Evolutionary conservation across 257 asterid species (phyloP), one percentile per base, ranked within the genome.

Genomic region (Leptodermis oblonga): DNA sequence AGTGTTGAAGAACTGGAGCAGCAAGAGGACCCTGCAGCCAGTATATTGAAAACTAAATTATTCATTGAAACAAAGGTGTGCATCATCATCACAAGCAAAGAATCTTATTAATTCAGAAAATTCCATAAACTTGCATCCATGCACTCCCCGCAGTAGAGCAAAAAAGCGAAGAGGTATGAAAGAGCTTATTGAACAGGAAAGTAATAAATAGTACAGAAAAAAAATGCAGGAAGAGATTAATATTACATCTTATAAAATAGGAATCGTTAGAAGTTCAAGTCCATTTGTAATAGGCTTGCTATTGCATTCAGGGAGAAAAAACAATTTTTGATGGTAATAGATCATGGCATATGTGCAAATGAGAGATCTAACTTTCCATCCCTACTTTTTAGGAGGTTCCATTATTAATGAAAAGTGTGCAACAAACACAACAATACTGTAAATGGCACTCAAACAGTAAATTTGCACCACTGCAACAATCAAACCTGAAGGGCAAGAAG

Each of bases 401-500:
- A 54, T 20, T 55, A 26, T 23, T 10, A 15, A 7, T 28, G 43
- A 18, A 31, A 43, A 26, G 20, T 45, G 43, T 4, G 17, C 53
- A 18, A 41, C 13, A 11, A 66, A 30, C 46, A 61, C 41, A 28
- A 46, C 34, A n/a, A 30, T 10, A 25, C 14, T 3, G 2, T 46
- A 48, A 28, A 45, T 15, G 45, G 25, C 58, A 30, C 45, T 31
- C 15, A 33, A 36, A 25, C 7, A 67, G 34, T 48, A 2, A 11
- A 67, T 30, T 26, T 13, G 62, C 55, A 65, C 26, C 52, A 59
- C 26, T 33, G 73, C 6, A 7, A 51, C 62, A 59, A 70, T 73
- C 41, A 20, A n/a, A 94, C 99, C 91, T 94, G 99, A 69, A 94
- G 93, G 62, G 99, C 99, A 68, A 94, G 79, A 81, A 91, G 99